Evolutionary conservation across 768 basidiomycete species (phyloP).

Genomic region (Boletus rex-veris): DNA sequence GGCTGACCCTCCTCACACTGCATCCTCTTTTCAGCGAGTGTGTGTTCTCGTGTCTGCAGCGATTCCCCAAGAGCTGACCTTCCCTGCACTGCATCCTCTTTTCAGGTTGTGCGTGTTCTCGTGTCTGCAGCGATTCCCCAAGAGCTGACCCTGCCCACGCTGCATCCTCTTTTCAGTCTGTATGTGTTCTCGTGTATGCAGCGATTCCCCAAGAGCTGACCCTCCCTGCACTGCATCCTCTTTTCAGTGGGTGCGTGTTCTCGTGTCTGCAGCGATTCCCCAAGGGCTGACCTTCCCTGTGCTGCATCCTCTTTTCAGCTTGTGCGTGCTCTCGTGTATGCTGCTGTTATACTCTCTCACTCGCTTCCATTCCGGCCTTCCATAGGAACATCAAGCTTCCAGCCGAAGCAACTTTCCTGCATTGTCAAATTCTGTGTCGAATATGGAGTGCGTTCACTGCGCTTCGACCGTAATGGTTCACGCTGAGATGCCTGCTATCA

Average conservation of each 20-base stretch:
- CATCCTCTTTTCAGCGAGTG: neutral
- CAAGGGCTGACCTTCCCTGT: neutral
- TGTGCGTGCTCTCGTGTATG: neutral
- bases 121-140: neutral
- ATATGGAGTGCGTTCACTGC: neutral
- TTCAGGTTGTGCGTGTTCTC: neutral
- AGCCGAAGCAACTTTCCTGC: neutral
- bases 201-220: neutral
- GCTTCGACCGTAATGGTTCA: neutral
- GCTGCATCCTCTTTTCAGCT: neutral
- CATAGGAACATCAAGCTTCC: neutral
- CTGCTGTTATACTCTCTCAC: too few species aligned
- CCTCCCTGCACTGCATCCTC: neutral
- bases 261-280: too few species aligned
- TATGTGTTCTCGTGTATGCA: neutral
- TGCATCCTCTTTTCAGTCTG: neutral
- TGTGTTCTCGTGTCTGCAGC: neutral
- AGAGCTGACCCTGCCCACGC: neutral
- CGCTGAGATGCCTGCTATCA: neutral
- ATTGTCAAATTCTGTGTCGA: neutral
- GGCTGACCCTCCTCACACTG: neutral
- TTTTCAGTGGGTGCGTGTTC: neutral
- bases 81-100: too few species aligned
- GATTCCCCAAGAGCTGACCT: neutral
- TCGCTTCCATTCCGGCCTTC: too few species aligned